A percentile compares a stretch with the other conserved stretches of the same genome.
phyloP scores from a whole-genome alignment of 2,329 filamentous ascomycete species.

The Fusarium tjaetaba region DNA sequence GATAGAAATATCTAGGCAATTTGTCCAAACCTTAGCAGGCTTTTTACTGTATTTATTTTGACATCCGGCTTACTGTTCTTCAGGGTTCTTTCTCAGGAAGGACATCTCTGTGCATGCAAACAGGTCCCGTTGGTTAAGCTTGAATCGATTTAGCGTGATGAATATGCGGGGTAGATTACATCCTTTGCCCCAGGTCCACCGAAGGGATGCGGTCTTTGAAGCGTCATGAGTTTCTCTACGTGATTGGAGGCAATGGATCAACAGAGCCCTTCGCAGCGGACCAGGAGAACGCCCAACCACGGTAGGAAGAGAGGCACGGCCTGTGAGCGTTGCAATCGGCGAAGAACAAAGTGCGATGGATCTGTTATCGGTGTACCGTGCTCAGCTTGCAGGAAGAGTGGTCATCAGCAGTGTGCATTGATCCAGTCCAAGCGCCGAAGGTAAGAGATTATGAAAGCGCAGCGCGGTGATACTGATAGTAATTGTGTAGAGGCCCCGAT shows the following conservation, averaged over 20 bases:
- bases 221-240: fast-evolving
- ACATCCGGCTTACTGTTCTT: no score
- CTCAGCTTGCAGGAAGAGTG: neutral
- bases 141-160: neutral
- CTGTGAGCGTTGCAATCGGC: neutral
- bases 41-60: no score
- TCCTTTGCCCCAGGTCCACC: neutral
- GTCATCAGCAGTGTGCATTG: neutral
- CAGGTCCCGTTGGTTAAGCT: no score
- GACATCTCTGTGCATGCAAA: no score
- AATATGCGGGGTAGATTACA: neutral
- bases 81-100: no score
- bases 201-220: fast-evolving
- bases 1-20: no score
- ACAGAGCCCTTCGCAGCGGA: fast-evolving
- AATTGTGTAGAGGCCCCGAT: fast-evolving
- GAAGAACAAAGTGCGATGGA: constrained; percentile 4
- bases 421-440: neutral
- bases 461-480: fast-evolving
- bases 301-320: neutral
- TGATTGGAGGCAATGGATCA: neutral
- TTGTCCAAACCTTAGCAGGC: no score
- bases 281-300: neutral
- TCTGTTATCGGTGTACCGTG: neutral
- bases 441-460: fast-evolving